Base-by-base conservation (phyloP, 148 eudicot genomes). In the Silene latifolia region DNA sequence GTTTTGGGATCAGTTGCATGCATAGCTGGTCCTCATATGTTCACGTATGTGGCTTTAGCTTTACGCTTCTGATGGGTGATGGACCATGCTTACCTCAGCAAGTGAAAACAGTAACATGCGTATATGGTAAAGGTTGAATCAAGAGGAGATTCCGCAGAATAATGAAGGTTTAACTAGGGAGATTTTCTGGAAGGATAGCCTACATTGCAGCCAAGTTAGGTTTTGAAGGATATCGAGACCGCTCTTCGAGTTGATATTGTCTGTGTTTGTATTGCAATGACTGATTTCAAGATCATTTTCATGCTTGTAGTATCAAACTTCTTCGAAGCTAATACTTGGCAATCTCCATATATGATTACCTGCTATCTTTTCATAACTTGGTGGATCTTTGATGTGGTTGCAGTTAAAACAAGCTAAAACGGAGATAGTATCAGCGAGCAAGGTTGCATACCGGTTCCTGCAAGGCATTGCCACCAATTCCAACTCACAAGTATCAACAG, bases 391-490 rank as follows among this genome's bases (percentile, higher is more conserved):
- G 8, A 14, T 68, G 25, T 73, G 25, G 27, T 19, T 80, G 78
- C 90, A 91, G 98, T 81, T 94, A 70, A 91, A 91, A 75, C 98
- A 94, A 87, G 98, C 97, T 1, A 94, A 89, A 78, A 88, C 97
- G 24, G 97, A 94, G 87, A 91, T 94, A 27, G 97, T 91, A 24
- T 59, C 97, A 12, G 97, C 98, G 20, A 88, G 97, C 87, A 94
- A 88, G 81, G 96, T 94, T 65, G 98, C 97, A 53, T 94, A 90
- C 77, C 83, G 90, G 18, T 94, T 89, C 73, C 86, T 94, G 57
- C 79, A 87, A 17, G 89, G 93, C 70, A 85, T 90, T 13, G 69
- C 87, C 42, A 57, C 77, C 46, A 74, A 61, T 29, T 78, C 93
- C 53, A 91, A 89, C 81, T 80, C 83, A 63, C 82, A 79, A 35